phyloP scores from a whole-genome alignment of 306 rosid species.

The Ziziphus jujuba region DNA sequence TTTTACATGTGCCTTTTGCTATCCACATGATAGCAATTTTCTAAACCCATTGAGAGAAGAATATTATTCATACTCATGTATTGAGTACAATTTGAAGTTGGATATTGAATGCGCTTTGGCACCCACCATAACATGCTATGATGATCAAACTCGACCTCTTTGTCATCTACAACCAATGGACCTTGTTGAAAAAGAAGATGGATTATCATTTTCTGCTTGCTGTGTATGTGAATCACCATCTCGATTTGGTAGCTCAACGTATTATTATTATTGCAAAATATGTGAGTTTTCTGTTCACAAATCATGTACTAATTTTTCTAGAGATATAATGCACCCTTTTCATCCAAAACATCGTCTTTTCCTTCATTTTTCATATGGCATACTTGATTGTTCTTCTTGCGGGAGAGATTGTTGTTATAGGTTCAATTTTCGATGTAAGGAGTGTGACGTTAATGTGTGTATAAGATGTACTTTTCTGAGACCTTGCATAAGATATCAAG shows the following conservation, averaged over 20 bases:
- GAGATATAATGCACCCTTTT: neutral
- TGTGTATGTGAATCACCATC: neutral
- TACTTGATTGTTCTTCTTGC: neutral
- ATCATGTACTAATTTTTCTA: neutral
- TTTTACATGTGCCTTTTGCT: neutral
- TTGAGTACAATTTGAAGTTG: neutral
- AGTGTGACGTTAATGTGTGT: neutral
- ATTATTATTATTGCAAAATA: neutral
- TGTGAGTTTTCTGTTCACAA: constrained; percentile 13
- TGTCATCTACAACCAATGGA: constrained; percentile 1
- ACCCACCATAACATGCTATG: neutral
- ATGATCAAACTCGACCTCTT: neutral
- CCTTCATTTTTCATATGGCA: neutral
- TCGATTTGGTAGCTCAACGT: neutral
- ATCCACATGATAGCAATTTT: no score
- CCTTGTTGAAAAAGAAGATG: neutral
- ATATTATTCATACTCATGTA: neutral
- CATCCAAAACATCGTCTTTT: neutral
- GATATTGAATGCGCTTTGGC: neutral
- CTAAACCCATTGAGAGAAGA: no score
- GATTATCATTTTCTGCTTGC: neutral
- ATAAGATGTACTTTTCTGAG: neutral
- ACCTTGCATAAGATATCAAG: neutral
- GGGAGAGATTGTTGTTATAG: neutral
- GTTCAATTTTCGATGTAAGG: neutral